Conservation (phyloP, 768 basidiomycete species). For the Agaricus subrufescens region DNA sequence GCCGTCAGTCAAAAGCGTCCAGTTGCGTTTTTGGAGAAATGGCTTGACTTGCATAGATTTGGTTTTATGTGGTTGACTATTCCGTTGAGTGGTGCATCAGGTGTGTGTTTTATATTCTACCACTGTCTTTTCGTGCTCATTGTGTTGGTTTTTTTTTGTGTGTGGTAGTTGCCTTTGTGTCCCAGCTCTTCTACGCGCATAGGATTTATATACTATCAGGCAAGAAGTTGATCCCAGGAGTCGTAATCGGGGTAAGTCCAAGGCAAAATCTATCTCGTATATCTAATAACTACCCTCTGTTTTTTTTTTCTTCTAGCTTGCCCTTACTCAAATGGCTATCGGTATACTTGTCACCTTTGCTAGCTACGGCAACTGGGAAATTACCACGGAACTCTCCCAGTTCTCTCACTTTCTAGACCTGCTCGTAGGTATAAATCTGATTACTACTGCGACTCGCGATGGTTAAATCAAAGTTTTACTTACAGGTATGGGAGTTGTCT, state of each 20-base stretch:
- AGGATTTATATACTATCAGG: background rate
- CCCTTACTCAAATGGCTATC: background rate
- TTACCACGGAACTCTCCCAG: background rate
- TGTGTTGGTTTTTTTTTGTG: too few species aligned
- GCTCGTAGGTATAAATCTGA: background rate
- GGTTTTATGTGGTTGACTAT: too few species aligned
- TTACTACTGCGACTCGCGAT: too few species aligned
- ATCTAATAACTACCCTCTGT: background rate
- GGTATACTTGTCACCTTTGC: background rate
- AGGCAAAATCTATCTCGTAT: too few species aligned
- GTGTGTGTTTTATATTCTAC: too few species aligned
- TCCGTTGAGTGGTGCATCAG: too few species aligned
- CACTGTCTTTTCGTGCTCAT: too few species aligned
- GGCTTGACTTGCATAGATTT: too few species aligned
- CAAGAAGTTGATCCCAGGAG: background rate
- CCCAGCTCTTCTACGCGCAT: background rate
- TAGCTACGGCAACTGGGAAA: background rate
- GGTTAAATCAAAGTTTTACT: background rate
- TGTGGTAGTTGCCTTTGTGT: background rate
- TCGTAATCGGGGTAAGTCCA: background rate
- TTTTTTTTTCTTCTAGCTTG: background rate
- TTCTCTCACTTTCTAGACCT: background rate
- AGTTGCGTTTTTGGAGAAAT: too few species aligned
- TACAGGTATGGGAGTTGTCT: background rate
- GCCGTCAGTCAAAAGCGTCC: too few species aligned